Percentiles rank a stretch among this genome's conserved stretches.
Conservation (phyloP, 306 rosid genomes). For the Sphenostylis stenocarpa region DNA sequence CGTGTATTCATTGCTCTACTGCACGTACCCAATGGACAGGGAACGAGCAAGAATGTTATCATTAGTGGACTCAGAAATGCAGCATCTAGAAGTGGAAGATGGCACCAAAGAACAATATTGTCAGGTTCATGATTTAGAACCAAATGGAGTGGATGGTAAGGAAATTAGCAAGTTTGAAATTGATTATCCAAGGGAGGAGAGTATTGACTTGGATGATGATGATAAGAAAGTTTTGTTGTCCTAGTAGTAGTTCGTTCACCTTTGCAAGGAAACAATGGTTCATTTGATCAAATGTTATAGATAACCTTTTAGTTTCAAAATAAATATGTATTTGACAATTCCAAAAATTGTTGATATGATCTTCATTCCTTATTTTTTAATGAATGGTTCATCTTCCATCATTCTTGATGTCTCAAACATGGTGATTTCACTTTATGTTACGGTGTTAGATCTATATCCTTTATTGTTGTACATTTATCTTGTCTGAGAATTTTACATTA, state of each 20-base stretch:
- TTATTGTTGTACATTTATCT: neutral
- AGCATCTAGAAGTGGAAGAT: conserved; percentile 39
- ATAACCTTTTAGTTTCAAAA: neutral
- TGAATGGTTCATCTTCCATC: neutral
- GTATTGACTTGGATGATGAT: conserved; percentile 35
- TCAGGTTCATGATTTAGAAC: conserved; percentile 30
- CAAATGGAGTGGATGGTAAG: conserved; percentile 22
- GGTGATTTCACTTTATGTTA: conserved; percentile 1
- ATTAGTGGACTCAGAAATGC: conserved; percentile 58
- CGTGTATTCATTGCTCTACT: conserved; percentile 74
- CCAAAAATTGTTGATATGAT: neutral
- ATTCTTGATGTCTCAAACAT: neutral
- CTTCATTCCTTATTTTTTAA: neutral
- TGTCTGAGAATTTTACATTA: neutral
- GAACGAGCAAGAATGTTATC: conserved; percentile 70
- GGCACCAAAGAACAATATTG: conserved; percentile 24
- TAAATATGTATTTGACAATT: no score
- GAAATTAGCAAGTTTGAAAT: conserved; percentile 25
- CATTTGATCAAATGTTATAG: neutral
- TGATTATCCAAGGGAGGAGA: conserved; percentile 37
- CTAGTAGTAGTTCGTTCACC: conserved; percentile 27
- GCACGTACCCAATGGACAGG: conserved; percentile 80
- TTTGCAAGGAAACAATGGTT: neutral
- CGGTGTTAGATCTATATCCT: neutral
- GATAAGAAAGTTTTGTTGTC: conserved; percentile 52